Evolutionary conservation across 306 rosid genomes (phyloP), one percentile per base, ranked within the genome.

Genomic region (Trifolium dubium): DNA sequence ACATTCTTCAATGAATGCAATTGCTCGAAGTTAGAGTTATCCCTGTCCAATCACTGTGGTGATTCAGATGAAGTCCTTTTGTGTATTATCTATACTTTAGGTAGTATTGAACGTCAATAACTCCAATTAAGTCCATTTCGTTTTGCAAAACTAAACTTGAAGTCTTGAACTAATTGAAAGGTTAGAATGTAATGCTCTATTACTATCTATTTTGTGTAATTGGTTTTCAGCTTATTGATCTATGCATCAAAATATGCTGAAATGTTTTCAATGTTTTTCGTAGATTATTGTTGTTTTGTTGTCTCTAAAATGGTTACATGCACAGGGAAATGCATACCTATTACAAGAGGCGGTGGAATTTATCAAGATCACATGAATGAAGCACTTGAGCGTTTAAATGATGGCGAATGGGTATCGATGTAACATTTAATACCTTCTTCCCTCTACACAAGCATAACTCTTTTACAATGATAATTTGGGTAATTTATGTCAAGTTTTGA

Each of bases 281-380:
- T 69, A 28, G 53, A 23, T 13, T 70, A 15, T 59, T 72, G 30
- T 67, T 17, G 60, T 30, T 34, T 54, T 77, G 34, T 47, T 67
- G 62, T 69, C 30, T 83, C 77, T 73, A 32, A 72, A 46, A 9
- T 54, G 46, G 31, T 67, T 35, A 67, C 61, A 60, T 72, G 61
- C 53, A 60, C 87, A 91, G 98, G 98, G 49, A 93, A 93, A 86
- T 93, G 98, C 84, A 87, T 94, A 80, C 99, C 99, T 29, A 87
- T 94, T 71, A 94, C 84, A 17, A 85, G 97, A 79, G 99, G 97
- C 49, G 96, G 86, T 68, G 97, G 97, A 76, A 87, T 94, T 80
- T 88, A 89, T 86, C 98, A 94, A 81, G 85, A 88, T 58, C 90
- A 86, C 83, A 94, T 92, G 93, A 77, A 88, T 19, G 95, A 91